Percentiles rank a stretch among this genome's conserved stretches.
These are phyloP conservation scores for Salix caprea DNA, from an alignment of 345 rosid species.

Conservation along the genomic window DNA sequence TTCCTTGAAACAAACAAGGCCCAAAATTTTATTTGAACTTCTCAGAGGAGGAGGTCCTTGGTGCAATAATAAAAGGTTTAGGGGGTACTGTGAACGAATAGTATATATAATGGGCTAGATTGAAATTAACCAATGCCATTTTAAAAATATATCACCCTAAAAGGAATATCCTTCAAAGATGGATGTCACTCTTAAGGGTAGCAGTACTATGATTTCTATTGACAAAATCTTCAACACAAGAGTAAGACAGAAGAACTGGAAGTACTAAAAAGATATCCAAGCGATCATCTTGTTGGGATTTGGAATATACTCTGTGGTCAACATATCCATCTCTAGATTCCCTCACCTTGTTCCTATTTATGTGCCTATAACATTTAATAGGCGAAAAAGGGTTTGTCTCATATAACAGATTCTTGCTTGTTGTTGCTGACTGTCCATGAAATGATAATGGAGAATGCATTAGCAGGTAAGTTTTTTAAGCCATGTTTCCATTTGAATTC, in stretches of 20 bases:
- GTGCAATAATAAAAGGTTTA: not conserved
- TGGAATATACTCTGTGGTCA: not conserved
- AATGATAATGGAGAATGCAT: slow-evolving; percentile 14
- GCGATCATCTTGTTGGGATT: not conserved
- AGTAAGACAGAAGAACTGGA: not conserved
- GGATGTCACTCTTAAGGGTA: not conserved
- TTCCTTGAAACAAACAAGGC: no score
- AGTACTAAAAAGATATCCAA: not conserved
- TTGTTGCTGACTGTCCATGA: not conserved
- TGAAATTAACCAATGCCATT: no score
- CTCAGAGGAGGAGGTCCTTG: not conserved
- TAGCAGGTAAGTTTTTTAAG: not conserved
- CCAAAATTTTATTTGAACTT: no score
- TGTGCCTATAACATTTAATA: no score
- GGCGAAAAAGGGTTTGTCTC: not conserved
- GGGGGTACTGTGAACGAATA: not conserved
- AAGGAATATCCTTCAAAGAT: not conserved
- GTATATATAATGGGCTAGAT: not conserved
- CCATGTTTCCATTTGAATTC: slow-evolving; percentile 9
- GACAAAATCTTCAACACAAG: not conserved
- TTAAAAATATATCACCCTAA: no score
- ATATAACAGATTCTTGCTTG: not conserved
- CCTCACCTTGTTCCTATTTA: not conserved
- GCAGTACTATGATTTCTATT: not conserved
- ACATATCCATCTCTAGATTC: not conserved